Evolutionary conservation across 2,329 filamentous ascomycete genomes (phyloP), one percentile per base, ranked within the genome.

Genomic region (Fusarium globosum): DNA sequence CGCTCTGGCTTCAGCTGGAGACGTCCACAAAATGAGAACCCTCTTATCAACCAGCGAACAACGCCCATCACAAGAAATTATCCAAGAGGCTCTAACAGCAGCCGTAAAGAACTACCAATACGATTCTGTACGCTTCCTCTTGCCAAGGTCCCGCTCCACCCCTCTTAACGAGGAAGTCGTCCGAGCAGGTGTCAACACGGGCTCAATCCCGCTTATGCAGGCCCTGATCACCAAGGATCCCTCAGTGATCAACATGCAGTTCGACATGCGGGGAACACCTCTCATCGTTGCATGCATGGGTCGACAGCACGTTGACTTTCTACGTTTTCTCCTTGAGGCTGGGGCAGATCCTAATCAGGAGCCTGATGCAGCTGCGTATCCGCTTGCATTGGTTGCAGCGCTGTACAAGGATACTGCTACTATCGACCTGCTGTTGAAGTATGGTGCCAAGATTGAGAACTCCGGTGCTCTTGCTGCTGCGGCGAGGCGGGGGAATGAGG

Each of bases 311-410:
- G 1, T 39, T 14, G 51, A 46, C 18, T 58, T 33, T n/a, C 11
- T 55, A 1, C 18, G 23, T 0, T 58, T 46, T 12, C 26, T 62
- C 2, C 60, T 62, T 6, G 52, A 58, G 14, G 60, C 41, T 6
- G 60, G 60, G 1, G 60, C 60, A 3, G 60, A 62, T 28, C 60
- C 60, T 5, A 62, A 62, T 1, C 60, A 58, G 21, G 52, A 62
- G 1, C 60, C 60, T 7, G 52, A 62, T 23, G 51, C 51, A 33
- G 52, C 60, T 16, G 21, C 35, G 1, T 58, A 46, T 12, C 60
- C 60, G 26, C 52, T 62, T 26, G 51, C 41, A 0, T 7, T 62
- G 7, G 60, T 46, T 7, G 26, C 60, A 8, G 60, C 20, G 7
- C 38, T 58, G 13, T 58, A 62, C 26, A 26, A 30, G 12, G 52